A percentile compares a stretch with the other conserved stretches of the same genome.
These are phyloP conservation scores for Mortierella sp. DNA, from an alignment of 371 early-diverging fungal genomes.

Conservation along the genomic window DNA sequence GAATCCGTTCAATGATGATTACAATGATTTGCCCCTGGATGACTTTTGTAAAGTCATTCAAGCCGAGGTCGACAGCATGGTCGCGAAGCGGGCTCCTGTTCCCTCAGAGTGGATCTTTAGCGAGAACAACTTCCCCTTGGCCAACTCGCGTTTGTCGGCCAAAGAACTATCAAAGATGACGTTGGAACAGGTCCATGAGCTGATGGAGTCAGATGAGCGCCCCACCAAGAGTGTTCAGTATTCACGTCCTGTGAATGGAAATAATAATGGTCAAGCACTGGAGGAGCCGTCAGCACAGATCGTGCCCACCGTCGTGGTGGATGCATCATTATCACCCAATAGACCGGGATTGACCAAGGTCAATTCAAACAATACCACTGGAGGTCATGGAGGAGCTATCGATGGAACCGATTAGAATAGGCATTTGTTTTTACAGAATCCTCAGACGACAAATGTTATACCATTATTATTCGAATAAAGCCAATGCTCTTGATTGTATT, in stretches of 20 bases:
- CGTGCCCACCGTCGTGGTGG: conserved; percentile 4
- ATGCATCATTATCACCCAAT: not conserved
- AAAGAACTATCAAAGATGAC: conserved; percentile 30
- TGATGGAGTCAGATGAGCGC: conserved; percentile 21
- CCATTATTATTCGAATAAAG: no score
- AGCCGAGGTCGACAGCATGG: conserved; percentile 52
- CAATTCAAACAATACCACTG: not conserved
- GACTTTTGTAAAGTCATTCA: conserved; percentile 56
- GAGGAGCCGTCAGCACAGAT: not conserved
- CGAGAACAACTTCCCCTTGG: conserved; percentile 36
- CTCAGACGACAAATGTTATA: no score
- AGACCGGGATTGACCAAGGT: not conserved
- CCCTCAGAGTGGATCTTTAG: conserved; percentile 49
- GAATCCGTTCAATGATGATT: conserved; percentile 80
- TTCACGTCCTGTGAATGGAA: conserved; percentile 4
- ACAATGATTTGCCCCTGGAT: conserved; percentile 68
- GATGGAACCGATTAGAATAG: not conserved
- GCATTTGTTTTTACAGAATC: no score
- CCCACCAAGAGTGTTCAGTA: not conserved
- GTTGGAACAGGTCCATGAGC: conserved; percentile 28
- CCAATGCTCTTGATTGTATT: no score
- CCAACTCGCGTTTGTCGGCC: conserved; percentile 28
- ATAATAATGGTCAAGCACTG: not conserved
- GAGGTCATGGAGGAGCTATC: not conserved
- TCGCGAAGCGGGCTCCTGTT: conserved; percentile 38